Percentiles rank a stretch among this genome's conserved stretches.
These are phyloP conservation scores for Chlamydomonas sphaeroides DNA, from an alignment of 139 green algal species.

Conservation along the genomic window DNA sequence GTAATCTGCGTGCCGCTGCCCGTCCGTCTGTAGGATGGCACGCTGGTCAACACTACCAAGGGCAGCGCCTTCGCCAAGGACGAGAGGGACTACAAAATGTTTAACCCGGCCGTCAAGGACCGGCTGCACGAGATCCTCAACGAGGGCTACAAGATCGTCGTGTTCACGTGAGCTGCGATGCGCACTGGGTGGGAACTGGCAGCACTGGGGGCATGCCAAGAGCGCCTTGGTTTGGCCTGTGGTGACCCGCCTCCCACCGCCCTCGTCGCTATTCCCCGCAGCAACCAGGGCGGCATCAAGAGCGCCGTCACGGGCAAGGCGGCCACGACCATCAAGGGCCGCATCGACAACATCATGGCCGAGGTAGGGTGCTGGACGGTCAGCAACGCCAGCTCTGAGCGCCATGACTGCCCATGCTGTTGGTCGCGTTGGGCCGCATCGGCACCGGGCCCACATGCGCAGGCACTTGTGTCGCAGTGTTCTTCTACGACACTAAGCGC, in stretches of 20 bases:
- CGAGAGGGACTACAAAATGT: slow-evolving; percentile 68
- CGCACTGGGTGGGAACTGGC: too few species aligned
- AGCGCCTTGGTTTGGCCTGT: too few species aligned
- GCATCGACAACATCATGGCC: slow-evolving; percentile 54
- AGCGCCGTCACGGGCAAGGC: slow-evolving; percentile 63
- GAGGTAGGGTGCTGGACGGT: slow-evolving; percentile 38
- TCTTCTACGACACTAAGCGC: too few species aligned
- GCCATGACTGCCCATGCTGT: too few species aligned
- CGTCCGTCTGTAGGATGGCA: slow-evolving; percentile 69
- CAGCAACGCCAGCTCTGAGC: too few species aligned
- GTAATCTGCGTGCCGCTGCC: not conserved
- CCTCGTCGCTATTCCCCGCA: slow-evolving; percentile 30
- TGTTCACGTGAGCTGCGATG: slow-evolving; percentile 66
- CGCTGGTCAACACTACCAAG: slow-evolving; percentile 71
- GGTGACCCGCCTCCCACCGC: too few species aligned
- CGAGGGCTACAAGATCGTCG: slow-evolving; percentile 75
- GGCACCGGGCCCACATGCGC: too few species aligned
- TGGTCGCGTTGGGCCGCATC: too few species aligned
- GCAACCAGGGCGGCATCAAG: slow-evolving; percentile 81
- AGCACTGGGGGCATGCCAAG: too few species aligned
- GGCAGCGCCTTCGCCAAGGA: slow-evolving; percentile 51
- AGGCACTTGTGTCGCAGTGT: too few species aligned
- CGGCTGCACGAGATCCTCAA: slow-evolving; percentile 56
- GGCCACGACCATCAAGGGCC: slow-evolving; percentile 62
- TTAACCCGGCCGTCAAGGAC: slow-evolving; percentile 60